phyloP scores from a whole-genome alignment of 768 basidiomycete genomes.

The Sistotremastrum suecicum region DNA sequence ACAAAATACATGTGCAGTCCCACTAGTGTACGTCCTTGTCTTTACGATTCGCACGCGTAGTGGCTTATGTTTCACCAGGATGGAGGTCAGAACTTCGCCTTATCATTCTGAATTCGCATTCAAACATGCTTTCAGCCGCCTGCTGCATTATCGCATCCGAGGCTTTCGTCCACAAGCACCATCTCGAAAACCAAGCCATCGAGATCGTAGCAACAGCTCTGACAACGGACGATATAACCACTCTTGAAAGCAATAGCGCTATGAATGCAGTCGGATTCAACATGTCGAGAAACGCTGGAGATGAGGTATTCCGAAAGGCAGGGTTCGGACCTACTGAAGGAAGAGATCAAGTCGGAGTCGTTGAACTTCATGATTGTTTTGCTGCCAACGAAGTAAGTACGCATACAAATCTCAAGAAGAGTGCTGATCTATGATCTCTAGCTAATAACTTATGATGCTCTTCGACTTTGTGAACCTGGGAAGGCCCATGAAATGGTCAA shows the following conservation, averaged over 20 bases:
- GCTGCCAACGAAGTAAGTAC: slow-evolving; percentile 56
- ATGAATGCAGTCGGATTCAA: slow-evolving; percentile 75
- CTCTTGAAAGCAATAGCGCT: slow-evolving; percentile 53
- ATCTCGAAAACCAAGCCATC: slow-evolving; percentile 75
- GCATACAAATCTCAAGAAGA: background rate
- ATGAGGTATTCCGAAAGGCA: slow-evolving; percentile 56
- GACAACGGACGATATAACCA: slow-evolving; percentile 46
- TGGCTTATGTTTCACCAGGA: too few relatives aligned
- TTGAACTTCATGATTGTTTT: slow-evolving; percentile 83
- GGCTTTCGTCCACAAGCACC: slow-evolving; percentile 55
- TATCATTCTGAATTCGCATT: background rate
- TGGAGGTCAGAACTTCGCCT: background rate
- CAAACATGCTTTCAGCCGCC: slow-evolving; percentile 52
- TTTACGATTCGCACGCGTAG: too few relatives aligned
- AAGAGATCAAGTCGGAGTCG: slow-evolving; percentile 63
- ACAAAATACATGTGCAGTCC: slow-evolving; percentile 85
- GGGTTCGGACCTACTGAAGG: slow-evolving; percentile 50
- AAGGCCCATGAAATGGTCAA: slow-evolving; percentile 67
- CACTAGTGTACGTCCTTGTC: slow-evolving; percentile 40
- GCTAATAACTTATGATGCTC: slow-evolving; percentile 72
- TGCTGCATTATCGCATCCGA: slow-evolving; percentile 70
- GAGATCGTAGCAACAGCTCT: slow-evolving; percentile 60
- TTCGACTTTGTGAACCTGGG: slow-evolving; percentile 52
- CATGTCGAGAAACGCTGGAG: slow-evolving; percentile 59
- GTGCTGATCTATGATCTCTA: slow-evolving; percentile 12